These are phyloP conservation scores for Debaryomyces subglobosus DNA, from an alignment of 1,139 yeast genomes.

Conservation along the genomic window DNA sequence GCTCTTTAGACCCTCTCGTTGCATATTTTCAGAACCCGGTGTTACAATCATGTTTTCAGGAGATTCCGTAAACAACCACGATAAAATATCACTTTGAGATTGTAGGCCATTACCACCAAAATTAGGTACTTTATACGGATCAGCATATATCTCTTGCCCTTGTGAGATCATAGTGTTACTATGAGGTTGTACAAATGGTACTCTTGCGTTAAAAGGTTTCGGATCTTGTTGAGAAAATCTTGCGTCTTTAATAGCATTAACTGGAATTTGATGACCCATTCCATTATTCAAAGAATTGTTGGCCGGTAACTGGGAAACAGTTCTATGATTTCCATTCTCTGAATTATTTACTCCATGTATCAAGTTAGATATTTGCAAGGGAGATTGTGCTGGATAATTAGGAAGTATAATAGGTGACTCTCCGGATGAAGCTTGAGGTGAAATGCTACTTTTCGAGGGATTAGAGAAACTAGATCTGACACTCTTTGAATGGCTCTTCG, in stretches of 20 bases:
- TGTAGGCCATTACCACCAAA: slow-evolving; percentile 16
- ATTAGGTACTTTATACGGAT: not conserved
- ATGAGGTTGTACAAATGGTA: not conserved
- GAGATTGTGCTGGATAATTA: slow-evolving; percentile 15
- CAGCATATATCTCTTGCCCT: slow-evolving; percentile 3
- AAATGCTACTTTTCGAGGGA: slow-evolving; percentile 11
- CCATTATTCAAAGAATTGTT: not conserved
- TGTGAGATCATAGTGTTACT: not conserved
- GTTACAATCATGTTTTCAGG: slow-evolving; percentile 18
- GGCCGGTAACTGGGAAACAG: not conserved
- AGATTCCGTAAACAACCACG: slow-evolving; percentile 43
- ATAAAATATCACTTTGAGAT: slow-evolving; percentile 40
- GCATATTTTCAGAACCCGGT: not conserved
- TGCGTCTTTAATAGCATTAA: not conserved
- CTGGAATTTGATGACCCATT: not conserved
- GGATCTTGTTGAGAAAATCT: not conserved
- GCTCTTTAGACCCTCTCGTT: not conserved
- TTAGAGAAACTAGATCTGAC: not conserved
- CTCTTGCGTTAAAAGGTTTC: not conserved
- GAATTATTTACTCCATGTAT: slow-evolving; percentile 15
- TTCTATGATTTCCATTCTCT: not conserved
- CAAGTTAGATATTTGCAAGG: slow-evolving; percentile 24
- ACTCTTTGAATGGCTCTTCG: not conserved
- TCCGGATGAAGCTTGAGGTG: slow-evolving; percentile 12
- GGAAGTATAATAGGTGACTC: slow-evolving; percentile 10